phyloP scores from a whole-genome alignment of 208 protist genomes.

The Leishmania braziliensis region DNA sequence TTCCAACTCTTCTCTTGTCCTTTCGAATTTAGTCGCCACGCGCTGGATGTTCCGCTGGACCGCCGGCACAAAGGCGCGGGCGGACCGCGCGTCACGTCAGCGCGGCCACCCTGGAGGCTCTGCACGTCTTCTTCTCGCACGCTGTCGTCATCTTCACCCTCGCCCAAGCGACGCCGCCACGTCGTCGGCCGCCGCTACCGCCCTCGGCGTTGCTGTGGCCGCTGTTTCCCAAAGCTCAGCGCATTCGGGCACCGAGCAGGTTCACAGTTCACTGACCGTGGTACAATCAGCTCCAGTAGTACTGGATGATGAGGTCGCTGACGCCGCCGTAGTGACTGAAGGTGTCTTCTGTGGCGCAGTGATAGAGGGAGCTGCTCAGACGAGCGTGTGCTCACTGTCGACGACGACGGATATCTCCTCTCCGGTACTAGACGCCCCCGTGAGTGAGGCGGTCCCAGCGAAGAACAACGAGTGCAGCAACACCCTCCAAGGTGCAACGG shows the following conservation, averaged over 20 bases:
- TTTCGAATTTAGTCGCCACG: not conserved
- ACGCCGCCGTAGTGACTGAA: not conserved
- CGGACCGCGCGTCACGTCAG: slow-evolving; percentile 30
- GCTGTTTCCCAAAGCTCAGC: not conserved
- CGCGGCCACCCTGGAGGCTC: slow-evolving; percentile 3
- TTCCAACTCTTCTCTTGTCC: slow-evolving; percentile 1
- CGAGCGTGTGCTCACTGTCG: not conserved
- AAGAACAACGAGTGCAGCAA: not conserved
- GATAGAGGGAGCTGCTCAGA: not conserved
- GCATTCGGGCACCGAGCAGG: not conserved
- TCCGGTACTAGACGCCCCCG: not conserved
- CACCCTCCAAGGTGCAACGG: not conserved
- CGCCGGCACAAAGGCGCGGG: slow-evolving; percentile 39
- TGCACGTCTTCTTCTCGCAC: slow-evolving; percentile 20
- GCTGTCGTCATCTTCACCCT: not conserved
- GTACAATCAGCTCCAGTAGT: not conserved
- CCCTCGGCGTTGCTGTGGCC: not conserved
- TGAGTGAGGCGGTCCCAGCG: too few relatives aligned
- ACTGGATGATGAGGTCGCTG: not conserved
- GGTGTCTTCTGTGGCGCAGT: not conserved
- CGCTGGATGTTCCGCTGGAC: slow-evolving; percentile 55
- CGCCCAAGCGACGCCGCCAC: not conserved
- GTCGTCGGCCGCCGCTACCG: not conserved
- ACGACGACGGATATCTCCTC: not conserved
- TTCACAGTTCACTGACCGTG: not conserved